These are phyloP conservation scores for Thymus quinquecostatus DNA, from an alignment of 257 asterid species.

Conservation along the genomic window DNA sequence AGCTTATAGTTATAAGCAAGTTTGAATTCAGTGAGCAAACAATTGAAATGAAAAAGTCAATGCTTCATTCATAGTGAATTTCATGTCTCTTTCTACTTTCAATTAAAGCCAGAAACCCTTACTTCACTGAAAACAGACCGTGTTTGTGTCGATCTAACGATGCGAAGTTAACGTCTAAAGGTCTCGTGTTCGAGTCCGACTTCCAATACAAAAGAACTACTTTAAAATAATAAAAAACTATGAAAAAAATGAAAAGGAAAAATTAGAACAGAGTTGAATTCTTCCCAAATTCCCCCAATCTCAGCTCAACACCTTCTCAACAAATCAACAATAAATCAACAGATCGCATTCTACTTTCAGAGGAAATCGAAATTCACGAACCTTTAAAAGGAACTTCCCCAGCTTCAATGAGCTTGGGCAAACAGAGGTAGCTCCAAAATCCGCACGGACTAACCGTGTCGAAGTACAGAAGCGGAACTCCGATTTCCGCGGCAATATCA, in stretches of 20 bases:
- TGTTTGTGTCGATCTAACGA: too few species aligned
- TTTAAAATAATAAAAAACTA: too few species aligned
- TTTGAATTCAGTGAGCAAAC: not conserved
- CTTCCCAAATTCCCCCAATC: not conserved
- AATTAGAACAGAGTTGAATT: too few species aligned
- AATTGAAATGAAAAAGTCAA: too few species aligned
- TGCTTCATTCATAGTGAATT: too few species aligned
- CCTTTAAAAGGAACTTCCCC: constrained; percentile 70
- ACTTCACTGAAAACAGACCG: too few species aligned
- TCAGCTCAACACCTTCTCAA: not conserved
- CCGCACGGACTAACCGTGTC: constrained; percentile 65
- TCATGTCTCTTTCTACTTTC: too few species aligned
- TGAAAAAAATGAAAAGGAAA: too few species aligned
- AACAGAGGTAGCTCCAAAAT: constrained; percentile 50
- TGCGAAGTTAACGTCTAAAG: too few species aligned
- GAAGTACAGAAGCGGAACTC: constrained; percentile 52
- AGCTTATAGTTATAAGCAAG: not conserved
- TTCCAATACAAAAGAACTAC: too few species aligned
- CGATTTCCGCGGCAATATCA: constrained; percentile 41
- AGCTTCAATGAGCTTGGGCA: constrained; percentile 61
- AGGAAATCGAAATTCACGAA: not conserved
- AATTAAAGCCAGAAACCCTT: too few species aligned
- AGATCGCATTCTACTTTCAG: not conserved
- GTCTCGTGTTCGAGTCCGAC: too few species aligned
- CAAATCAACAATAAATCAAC: not conserved